Conservation (phyloP, 257 asterid species). For the Leonotis leonurus region DNA sequence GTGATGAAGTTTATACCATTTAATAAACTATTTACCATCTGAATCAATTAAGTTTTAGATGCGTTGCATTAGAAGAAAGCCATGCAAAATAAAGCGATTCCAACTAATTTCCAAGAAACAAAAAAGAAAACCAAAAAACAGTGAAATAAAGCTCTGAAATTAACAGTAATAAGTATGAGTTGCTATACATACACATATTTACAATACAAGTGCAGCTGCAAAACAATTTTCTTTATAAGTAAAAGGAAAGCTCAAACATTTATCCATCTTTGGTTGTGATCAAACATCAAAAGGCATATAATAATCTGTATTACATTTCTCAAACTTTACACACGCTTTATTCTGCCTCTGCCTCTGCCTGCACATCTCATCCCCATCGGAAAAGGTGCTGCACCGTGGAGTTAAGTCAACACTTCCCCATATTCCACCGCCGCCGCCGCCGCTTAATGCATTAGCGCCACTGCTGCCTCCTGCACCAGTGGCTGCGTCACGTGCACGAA, state of each 20-base stretch:
- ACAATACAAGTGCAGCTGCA: neutral
- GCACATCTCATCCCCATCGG: neutral
- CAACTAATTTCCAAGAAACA: too few species aligned
- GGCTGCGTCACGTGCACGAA: constrained; percentile 79
- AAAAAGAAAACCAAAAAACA: neutral
- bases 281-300: neutral
- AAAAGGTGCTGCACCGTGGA: neutral
- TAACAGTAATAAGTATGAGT: neutral
- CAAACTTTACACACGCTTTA: neutral
- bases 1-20: too few species aligned
- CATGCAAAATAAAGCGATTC: neutral
- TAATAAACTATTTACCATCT: too few species aligned
- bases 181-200: neutral
- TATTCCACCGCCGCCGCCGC: neutral
- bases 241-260: neutral
- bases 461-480: constrained; percentile 84
- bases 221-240: neutral
- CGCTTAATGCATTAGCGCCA: constrained; percentile 58
- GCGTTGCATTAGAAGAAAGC: too few species aligned
- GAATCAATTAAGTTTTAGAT: too few species aligned
- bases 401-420: neutral
- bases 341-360: neutral
- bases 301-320: neutral
- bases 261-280: neutral
- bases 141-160: neutral